Percentiles rank a stretch among this genome's conserved stretches.
These are phyloP conservation scores for Trypanosoma mega DNA, from an alignment of 208 protist species.

Conservation along the genomic window DNA sequence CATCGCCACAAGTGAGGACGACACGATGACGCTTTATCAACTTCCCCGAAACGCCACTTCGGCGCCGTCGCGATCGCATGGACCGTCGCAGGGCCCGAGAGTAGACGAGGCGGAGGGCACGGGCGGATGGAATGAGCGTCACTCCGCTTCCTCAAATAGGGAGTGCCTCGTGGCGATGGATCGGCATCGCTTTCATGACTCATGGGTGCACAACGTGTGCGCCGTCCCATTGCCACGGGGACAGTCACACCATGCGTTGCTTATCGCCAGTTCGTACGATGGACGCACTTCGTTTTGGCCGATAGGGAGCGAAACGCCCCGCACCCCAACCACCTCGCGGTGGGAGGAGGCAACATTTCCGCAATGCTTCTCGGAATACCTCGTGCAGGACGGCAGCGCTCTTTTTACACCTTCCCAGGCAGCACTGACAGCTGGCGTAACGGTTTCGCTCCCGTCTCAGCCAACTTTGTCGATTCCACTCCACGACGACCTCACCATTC, in stretches of 20 bases:
- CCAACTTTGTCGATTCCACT: constrained; percentile 46
- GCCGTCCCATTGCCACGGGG: constrained; percentile 43
- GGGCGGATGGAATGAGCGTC: too few relatives aligned
- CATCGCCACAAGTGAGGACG: constrained; percentile 71
- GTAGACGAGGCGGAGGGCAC: too few relatives aligned
- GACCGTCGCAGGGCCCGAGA: too few relatives aligned
- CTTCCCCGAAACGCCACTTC: constrained; percentile 8
- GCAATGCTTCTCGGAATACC: constrained; percentile 1
- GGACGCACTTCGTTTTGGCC: constrained; percentile 79
- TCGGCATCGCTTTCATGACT: constrained; percentile 52
- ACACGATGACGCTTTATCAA: constrained; percentile 73
- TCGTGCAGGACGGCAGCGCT: constrained; percentile 11
- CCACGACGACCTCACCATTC: constrained; percentile 48
- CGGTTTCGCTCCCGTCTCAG: constrained; percentile 35
- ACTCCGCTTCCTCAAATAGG: background rate
- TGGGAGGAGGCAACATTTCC: constrained; percentile 8
- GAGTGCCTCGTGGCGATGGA: constrained; percentile 14
- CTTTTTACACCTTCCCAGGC: background rate
- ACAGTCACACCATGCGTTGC: constrained; percentile 47
- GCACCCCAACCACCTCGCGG: background rate
- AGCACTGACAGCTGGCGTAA: constrained; percentile 11
- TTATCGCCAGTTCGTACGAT: constrained; percentile 77
- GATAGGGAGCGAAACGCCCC: constrained; percentile 6
- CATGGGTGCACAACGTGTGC: constrained; percentile 63
- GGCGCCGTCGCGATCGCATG: too few relatives aligned